Evolutionary conservation across 768 basidiomycete species (phyloP).

Genomic region (Strobilomyces confusus): DNA sequence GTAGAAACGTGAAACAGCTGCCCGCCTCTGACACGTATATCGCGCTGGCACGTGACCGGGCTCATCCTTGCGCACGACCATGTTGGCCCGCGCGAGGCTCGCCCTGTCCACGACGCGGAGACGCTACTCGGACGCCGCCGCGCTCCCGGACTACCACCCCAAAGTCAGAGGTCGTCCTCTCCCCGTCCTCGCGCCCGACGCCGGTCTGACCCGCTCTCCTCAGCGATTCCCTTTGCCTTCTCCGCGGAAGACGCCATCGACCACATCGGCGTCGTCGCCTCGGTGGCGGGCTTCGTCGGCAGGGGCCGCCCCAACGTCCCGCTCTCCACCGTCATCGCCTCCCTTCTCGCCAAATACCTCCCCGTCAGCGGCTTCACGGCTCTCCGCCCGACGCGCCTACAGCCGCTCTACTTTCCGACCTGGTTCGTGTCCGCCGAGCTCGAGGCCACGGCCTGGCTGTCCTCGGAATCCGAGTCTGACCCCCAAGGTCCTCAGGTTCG

Average conservation of each 20-base stretch:
- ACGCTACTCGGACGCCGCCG: slow-evolving; percentile 17
- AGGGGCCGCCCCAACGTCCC: slow-evolving; percentile 11
- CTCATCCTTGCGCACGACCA: neutral
- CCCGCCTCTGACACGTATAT: slow-evolving; percentile 26
- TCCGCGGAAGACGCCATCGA: slow-evolving; percentile 43
- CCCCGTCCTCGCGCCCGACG: neutral
- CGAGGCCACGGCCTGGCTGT: slow-evolving; percentile 33
- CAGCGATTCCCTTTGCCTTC: slow-evolving; percentile 52
- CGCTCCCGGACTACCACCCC: slow-evolving; percentile 24
- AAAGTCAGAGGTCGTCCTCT: slow-evolving; percentile 39
- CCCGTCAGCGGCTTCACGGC: slow-evolving; percentile 37
- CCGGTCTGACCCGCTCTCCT: slow-evolving; percentile 7
- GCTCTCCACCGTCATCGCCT: slow-evolving; percentile 22
- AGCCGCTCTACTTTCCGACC: slow-evolving; percentile 57
- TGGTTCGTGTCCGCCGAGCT: slow-evolving; percentile 61
- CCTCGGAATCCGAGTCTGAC: slow-evolving; percentile 14
- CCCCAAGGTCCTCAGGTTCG: slow-evolving; percentile 24
- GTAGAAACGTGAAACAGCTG: neutral
- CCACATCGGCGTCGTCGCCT: slow-evolving; percentile 34
- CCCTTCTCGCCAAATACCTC: slow-evolving; percentile 36
- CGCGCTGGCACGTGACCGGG: slow-evolving; percentile 25
- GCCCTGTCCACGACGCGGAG: slow-evolving; percentile 3
- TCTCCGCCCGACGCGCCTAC: slow-evolving; percentile 42
- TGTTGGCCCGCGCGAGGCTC: slow-evolving; percentile 16
- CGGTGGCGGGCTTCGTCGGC: slow-evolving; percentile 27